Conservation (phyloP, 768 basidiomycete genomes). For the Leccinum sublutescens region DNA sequence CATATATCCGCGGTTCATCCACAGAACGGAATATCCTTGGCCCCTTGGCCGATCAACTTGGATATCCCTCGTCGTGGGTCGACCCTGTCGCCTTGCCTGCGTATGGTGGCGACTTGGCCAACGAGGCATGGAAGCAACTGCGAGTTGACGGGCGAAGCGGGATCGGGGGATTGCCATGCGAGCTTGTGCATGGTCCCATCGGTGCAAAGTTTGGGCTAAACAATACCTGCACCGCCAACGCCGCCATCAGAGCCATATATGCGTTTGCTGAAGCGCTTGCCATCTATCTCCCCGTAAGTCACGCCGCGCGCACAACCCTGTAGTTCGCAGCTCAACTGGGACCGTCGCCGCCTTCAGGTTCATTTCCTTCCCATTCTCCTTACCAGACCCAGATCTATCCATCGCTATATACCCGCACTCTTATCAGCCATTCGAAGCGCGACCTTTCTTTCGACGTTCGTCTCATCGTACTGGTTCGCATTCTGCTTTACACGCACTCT, state of each 20-base stretch:
- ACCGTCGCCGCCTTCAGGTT: constrained; percentile 42
- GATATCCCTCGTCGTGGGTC: constrained; percentile 61
- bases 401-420: constrained; percentile 40
- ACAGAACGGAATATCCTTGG: constrained; percentile 41
- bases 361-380: constrained; percentile 68
- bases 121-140: constrained; percentile 53
- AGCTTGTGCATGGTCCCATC: constrained; percentile 65
- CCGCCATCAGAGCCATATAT: constrained; percentile 46
- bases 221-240: constrained; percentile 61
- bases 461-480: constrained; percentile 66
- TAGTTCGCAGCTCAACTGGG: neutral
- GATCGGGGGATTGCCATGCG: constrained; percentile 74
- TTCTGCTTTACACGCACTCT: constrained; percentile 71
- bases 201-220: constrained; percentile 46
- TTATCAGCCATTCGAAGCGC: constrained; percentile 62
- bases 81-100: constrained; percentile 59
- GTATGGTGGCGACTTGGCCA: constrained; percentile 54
- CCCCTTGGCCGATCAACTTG: constrained; percentile 52
- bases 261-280: constrained; percentile 63
- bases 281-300: constrained; percentile 70
- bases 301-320: neutral
- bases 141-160: constrained; percentile 51
- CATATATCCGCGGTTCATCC: constrained; percentile 48
- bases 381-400: constrained; percentile 53
- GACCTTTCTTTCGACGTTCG: constrained; percentile 68